Evolutionary conservation across 2,329 filamentous ascomycete genomes (phyloP), one percentile per base, ranked within the genome.

Genomic region (Ascochyta rabiei): DNA sequence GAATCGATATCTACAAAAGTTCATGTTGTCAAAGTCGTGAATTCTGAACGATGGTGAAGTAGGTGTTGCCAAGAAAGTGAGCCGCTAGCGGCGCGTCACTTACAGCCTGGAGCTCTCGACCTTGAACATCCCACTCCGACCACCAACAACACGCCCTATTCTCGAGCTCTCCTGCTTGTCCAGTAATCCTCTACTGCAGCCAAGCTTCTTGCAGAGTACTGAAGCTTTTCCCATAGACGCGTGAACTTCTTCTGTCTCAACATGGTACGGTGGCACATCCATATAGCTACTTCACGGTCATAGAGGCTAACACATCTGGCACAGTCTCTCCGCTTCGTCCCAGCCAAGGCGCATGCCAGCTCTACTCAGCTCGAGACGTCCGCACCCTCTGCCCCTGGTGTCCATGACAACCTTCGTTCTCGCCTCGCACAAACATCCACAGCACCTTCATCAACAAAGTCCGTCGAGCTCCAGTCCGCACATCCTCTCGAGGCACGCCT

Each of bases 401-500:
- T 98, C 61, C 93, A 96, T 83, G 95, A 98, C 81, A 93, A 90
- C 16, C 89, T 99, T 67, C 93, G 95, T 71, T 82, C 88, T 60
- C 92, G 93, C 77, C 84, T 96, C 63, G 86, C 86, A 66, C 87
- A 80, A 62, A 76, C 75, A 53, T 66, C 54, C 69, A 57, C 54
- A 13, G 59, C 66, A 31, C 51, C 50, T 12, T 66, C 64, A 39
- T 68, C 67, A 49, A 57, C 56, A 31, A 62, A 68, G 42, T 62
- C 69, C 50, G 72, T 73, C 38, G 64, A 63, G 42, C 81, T 88
- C n/a, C 79, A 84, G 60, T 90, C 87, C 38, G 79, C 88, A 2
- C 95, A 99, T 82, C 95, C 95, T 0, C 90, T 99, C 69, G 95
- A 98, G 80, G 82, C 90, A 48, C 92, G 95, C 60, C 89, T 99